Evolutionary conservation across 768 basidiomycete species (phyloP), one percentile per base, ranked within the genome.

Genomic region (Podaxis rugospora): DNA sequence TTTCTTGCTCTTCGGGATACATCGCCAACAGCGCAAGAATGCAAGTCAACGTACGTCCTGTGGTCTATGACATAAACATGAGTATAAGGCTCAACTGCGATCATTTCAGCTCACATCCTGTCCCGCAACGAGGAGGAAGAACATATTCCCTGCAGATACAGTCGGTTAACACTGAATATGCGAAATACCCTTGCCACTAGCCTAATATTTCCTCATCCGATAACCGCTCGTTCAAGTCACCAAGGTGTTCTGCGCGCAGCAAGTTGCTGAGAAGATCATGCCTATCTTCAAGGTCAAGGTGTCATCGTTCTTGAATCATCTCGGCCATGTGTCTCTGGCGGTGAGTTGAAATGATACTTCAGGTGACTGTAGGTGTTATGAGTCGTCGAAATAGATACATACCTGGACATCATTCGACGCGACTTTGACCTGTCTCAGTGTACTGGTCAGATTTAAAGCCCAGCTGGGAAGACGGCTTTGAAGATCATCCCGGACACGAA

Each of bases 121-220:
- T 7, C 85, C 85, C 18, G 86, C 87, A 18, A 88, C 66, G 7
- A 86, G 66, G 61, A 80, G 80, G 16, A 80, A 76, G 54, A 76
- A 81, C n/a, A 79, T 74, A 65, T 81, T 81, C n/a, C 76, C 79
- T 75, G 50, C 51, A n/a, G 13, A 47, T 35, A 18, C 32, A 40
- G 47, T 23, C 35, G 28, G 25, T 28, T 56, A 18, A 39, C 18
- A 11, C 16, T 37, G 37, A 46, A 44, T 39, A 25, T 11, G 1
- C 47, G 28, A 21, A 32, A 32, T 32, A 0, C 32, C 49, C 50
- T 42, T 64, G 74, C 75, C 69, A 55, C 74, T 72, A 4, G 83
- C 68, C 65, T 25, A 72, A 69, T 1, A 83, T 64, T 65, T 67
- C 47, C 81, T 80, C 10, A 71, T 72, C 56, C 81, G 64, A 63